These are phyloP conservation scores for Diaporthe sp. DNA, from an alignment of 2,329 filamentous ascomycete genomes.

Conservation along the genomic window DNA sequence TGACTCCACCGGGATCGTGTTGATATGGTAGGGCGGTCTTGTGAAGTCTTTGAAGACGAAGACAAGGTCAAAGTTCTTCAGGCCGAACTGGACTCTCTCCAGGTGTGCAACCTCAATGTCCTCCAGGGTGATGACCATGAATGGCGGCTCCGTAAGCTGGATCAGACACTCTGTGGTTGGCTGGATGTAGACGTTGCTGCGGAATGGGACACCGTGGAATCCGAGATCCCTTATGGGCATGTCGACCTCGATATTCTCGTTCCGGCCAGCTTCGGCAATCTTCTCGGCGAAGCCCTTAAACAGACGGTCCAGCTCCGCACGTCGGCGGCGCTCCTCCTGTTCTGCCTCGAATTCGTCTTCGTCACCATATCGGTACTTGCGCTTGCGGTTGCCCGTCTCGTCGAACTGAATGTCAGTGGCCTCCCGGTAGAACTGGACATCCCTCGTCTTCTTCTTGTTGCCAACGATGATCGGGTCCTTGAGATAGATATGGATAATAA, in stretches of 20 bases:
- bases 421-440: slow-evolving; percentile 98
- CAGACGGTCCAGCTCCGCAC: slow-evolving; percentile 92
- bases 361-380: slow-evolving; percentile 97
- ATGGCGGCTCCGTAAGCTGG: slow-evolving; percentile 95
- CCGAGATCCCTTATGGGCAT: slow-evolving; percentile 97
- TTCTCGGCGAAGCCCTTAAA: slow-evolving; percentile 98
- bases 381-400: slow-evolving; percentile 97
- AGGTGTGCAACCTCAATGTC: slow-evolving; percentile 97
- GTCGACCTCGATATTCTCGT: slow-evolving; percentile 91
- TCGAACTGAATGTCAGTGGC: slow-evolving; percentile 99
- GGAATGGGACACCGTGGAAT: slow-evolving; percentile 96
- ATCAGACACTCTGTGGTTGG: slow-evolving; percentile 97
- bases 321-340: slow-evolving; percentile 92
- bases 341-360: slow-evolving; percentile 99
- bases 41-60: slow-evolving; percentile 98
- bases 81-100: slow-evolving; percentile 94
- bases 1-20: slow-evolving; percentile 96
- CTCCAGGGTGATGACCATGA: slow-evolving; percentile 93
- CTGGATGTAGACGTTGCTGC: slow-evolving; percentile 95
- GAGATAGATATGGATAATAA: slow-evolving; percentile 97
- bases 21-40: slow-evolving; percentile 91
- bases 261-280: slow-evolving; percentile 94
- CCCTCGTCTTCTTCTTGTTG: slow-evolving; percentile 98
- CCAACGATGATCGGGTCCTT: slow-evolving; percentile 98
- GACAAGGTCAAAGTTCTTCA: slow-evolving; percentile 99